phyloP scores from a whole-genome alignment of 2,329 filamentous ascomycete genomes.

The Exophiala lecanii-corni region DNA sequence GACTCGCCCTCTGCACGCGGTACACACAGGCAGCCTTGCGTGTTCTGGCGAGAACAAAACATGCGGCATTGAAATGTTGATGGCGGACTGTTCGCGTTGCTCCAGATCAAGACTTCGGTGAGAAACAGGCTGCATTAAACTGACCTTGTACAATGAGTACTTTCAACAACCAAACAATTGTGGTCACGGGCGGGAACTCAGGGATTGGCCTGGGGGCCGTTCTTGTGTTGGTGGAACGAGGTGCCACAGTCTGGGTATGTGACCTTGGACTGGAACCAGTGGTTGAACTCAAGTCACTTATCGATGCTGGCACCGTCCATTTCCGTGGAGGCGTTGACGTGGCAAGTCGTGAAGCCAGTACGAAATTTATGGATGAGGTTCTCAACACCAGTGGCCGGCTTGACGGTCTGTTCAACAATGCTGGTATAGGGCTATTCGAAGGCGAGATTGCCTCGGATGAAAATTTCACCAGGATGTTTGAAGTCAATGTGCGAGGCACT shows the following conservation, averaged over 20 bases:
- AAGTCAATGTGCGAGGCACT: slow-evolving; percentile 42
- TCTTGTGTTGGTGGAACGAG: slow-evolving; percentile 1
- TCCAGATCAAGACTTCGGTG: too few species aligned
- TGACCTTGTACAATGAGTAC: neutral
- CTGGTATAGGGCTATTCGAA: slow-evolving; percentile 5
- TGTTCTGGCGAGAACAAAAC: too few species aligned
- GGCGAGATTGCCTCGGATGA: slow-evolving; percentile 6
- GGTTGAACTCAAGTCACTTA: neutral
- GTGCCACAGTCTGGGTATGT: slow-evolving; percentile 5
- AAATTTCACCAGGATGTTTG: slow-evolving; percentile 30
- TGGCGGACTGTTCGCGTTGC: too few species aligned
- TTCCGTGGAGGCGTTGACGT: slow-evolving; percentile 7
- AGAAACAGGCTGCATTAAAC: too few species aligned
- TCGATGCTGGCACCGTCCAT: neutral
- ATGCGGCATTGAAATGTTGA: too few species aligned
- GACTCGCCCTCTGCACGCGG: too few species aligned
- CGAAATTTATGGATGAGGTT: slow-evolving; percentile 7
- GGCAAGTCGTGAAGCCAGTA: neutral
- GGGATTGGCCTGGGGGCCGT: slow-evolving; percentile 4
- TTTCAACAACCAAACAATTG: neutral
- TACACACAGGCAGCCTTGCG: too few species aligned
- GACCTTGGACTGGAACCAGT: neutral
- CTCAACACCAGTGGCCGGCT: neutral
- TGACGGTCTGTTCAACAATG: slow-evolving; percentile 5
- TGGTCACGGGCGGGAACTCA: slow-evolving; percentile 2